Evolutionary conservation across 306 rosid species (phyloP).

Genomic region (Luffa acutangula): DNA sequence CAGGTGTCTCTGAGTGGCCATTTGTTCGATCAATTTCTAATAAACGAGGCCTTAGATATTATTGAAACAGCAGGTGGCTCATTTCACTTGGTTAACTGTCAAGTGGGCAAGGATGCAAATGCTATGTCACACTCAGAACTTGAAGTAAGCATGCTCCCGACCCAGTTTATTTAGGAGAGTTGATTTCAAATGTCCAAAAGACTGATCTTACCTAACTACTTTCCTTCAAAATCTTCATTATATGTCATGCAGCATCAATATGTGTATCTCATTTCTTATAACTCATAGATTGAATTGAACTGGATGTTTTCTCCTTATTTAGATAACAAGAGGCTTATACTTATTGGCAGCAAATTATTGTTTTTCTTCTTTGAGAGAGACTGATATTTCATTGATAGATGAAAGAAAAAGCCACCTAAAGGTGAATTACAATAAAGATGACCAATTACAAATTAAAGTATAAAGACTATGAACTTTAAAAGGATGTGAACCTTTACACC

Average conservation of each 20-base stretch:
- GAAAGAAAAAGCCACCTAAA: no score
- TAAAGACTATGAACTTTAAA: no score
- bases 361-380: no score
- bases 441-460: no score
- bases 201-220: background rate
- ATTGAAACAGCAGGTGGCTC: slow-evolving; percentile 88
- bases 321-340: background rate
- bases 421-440: no score
- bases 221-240: background rate
- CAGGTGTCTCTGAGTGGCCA: slow-evolving; percentile 95
- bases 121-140: slow-evolving; percentile 73
- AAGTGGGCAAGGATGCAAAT: slow-evolving; percentile 68
- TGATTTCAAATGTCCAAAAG: background rate
- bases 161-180: slow-evolving; percentile 10
- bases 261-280: background rate
- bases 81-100: slow-evolving; percentile 70
- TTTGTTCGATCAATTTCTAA: slow-evolving; percentile 73
- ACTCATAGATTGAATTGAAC: background rate
- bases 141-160: slow-evolving; percentile 51
- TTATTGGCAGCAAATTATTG: background rate
- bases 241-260: background rate
- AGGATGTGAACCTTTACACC: no score
- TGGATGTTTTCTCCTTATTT: background rate
- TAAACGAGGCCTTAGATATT: slow-evolving; percentile 93
- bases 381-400: no score